Percentiles rank a stretch among this genome's conserved stretches.
phyloP scores from a whole-genome alignment of 1,139 yeast genomes.

The Magnusiomyces magnusii region DNA sequence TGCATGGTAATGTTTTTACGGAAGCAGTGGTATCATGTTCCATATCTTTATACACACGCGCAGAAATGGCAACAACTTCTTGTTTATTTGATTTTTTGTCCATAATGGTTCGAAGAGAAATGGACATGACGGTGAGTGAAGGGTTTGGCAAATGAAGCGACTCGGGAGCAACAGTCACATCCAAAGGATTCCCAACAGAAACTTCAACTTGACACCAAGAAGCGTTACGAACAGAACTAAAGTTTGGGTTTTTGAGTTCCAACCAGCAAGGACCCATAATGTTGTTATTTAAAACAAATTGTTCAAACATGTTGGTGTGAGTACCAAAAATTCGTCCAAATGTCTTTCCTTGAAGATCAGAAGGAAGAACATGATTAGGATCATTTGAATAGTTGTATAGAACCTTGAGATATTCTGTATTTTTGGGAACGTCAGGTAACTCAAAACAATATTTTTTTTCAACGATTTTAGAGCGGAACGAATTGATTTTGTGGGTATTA shows the following conservation, averaged over 20 bases:
- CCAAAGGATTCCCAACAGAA: conserved; percentile 44
- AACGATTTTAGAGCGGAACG: conserved; percentile 64
- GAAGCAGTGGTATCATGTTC: conserved; percentile 51
- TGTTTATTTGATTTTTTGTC: conserved; percentile 66
- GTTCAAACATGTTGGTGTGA: conserved; percentile 66
- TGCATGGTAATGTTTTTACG: conserved; percentile 29
- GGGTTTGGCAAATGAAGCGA: conserved; percentile 43
- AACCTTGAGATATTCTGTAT: conserved; percentile 73
- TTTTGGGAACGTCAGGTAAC: conserved; percentile 67
- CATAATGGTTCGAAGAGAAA: conserved; percentile 75
- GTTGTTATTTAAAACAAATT: conserved; percentile 72
- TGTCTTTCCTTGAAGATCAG: conserved; percentile 65
- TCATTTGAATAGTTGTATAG: conserved; percentile 50
- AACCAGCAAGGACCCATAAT: conserved; percentile 99
- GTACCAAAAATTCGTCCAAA: conserved; percentile 79
- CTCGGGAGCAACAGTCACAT: conserved; percentile 46
- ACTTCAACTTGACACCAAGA: conserved; percentile 82
- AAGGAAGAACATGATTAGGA: conserved; percentile 41
- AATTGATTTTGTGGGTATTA: conserved; percentile 50
- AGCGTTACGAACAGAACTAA: conserved; percentile 51
- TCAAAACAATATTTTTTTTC: conserved; percentile 85
- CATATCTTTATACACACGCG: conserved; percentile 49
- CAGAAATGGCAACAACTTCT: conserved; percentile 77
- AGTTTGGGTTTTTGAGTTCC: conserved; percentile 57
- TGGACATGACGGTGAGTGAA: conserved; percentile 61